Percentiles rank a stretch among this genome's conserved stretches.
These are phyloP conservation scores for Fistulinella prunicolor DNA, from an alignment of 768 basidiomycete species.

Conservation along the genomic window DNA sequence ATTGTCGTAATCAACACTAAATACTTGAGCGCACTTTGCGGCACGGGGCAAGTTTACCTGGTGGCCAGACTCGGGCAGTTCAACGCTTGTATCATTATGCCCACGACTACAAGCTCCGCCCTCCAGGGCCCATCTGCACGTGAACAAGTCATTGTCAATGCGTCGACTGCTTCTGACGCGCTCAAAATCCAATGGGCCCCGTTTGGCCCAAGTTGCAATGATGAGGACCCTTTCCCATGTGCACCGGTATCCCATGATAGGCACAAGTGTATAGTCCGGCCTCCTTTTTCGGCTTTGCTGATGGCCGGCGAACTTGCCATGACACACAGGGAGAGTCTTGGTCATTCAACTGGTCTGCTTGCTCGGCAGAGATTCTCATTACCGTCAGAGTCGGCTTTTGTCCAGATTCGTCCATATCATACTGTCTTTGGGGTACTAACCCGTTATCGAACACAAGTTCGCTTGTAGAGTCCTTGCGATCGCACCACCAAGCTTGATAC, in stretches of 20 bases:
- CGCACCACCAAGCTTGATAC: not conserved
- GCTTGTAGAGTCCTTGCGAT: not conserved
- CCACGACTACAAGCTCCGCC: too few relatives aligned
- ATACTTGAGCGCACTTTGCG: too few relatives aligned
- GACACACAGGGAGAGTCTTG: too few relatives aligned
- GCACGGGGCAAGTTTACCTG: too few relatives aligned
- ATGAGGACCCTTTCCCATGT: not conserved
- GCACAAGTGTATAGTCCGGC: not conserved
- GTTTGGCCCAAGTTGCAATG: not conserved
- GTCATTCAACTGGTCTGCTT: not conserved
- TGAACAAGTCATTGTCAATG: not conserved
- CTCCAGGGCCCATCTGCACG: not conserved
- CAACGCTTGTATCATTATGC: too few relatives aligned
- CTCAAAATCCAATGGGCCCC: too few relatives aligned
- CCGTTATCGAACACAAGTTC: too few relatives aligned
- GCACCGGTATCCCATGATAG: not conserved
- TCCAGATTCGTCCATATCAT: not conserved
- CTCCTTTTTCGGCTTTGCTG: too few relatives aligned
- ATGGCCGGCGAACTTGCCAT: too few relatives aligned
- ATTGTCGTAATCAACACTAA: too few relatives aligned
- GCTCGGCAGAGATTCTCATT: not conserved
- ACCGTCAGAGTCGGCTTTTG: not conserved
- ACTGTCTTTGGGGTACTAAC: not conserved
- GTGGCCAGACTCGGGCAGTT: too few relatives aligned
- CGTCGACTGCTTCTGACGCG: not conserved